Evolutionary conservation across 1,284 basidiomycete genomes (phyloP), one percentile per base, ranked within the genome.

Genomic region (Trametes hirsuta): DNA sequence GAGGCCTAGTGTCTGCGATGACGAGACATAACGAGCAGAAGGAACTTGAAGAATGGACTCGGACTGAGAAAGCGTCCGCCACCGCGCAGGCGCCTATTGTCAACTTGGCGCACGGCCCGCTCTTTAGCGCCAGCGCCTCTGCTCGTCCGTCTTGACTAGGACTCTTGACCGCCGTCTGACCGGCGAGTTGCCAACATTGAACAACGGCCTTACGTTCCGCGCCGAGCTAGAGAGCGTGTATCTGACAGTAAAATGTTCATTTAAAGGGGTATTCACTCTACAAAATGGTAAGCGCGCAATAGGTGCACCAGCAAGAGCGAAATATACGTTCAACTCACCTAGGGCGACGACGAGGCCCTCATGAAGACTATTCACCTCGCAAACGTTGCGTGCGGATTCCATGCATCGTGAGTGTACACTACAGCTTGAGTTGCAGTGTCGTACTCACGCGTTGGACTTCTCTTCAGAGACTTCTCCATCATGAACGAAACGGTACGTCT

Each of bases 321-420:
- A 6, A 44, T 14, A 44, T 3, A 51, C 18, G 18, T 18, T 18
- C 18, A 18, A 18, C 18, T 18, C 18, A 18, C 18, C 18, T 21
- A 87, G 84, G 83, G 81, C 4, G 84, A 87, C 47, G 86, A 88
- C 58, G 83, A 82, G 57, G 74, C 76, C 6, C 77, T 88, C 48
- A 86, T 87, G 82, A 79, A 81, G 61, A 84, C 82, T 1, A 85
- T 88, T 39, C 84, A 87, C 64, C 73, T 87, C 21, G 85, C 85
- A 0, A 87, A 88, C 62, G 75, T 86, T 12, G 86, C 86, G 0
- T 88, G 86, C 62, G 85, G 86, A 3, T 86, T 86, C 58, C 86
- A 88, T 65, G 84, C 83, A 14, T 82, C 83, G 83, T 85, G 61
- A 57, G 80, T 66, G 15, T n/a, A 1, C n/a, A 3, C 6, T 47